Conservation (phyloP, 371 early-diverging fungal genomes). For the Lichtheimia ramosa region DNA sequence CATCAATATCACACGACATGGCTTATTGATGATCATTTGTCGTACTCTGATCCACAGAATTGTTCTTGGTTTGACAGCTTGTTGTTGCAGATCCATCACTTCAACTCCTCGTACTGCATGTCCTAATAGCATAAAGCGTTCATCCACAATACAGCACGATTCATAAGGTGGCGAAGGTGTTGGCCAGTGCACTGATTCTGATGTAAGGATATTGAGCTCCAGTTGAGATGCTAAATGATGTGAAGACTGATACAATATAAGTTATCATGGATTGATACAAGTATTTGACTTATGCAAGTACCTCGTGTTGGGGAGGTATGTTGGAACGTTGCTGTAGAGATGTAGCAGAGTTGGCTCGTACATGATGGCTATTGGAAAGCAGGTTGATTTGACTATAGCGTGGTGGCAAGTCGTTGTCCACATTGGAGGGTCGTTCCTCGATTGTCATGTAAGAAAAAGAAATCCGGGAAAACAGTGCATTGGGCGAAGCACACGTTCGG, state of each 20-base stretch:
- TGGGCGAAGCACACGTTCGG: no score
- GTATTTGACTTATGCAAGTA: neutral
- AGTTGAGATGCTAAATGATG: slow-evolving; percentile 14
- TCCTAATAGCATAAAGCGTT: slow-evolving; percentile 36
- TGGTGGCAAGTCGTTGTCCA: no score
- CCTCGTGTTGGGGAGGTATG: neutral
- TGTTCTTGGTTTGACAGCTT: slow-evolving; percentile 14
- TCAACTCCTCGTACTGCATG: slow-evolving; percentile 26
- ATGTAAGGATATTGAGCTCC: slow-evolving; percentile 22
- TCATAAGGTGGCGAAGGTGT: slow-evolving; percentile 23
- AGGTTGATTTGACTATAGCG: no score
- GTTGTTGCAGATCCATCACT: slow-evolving; percentile 21
- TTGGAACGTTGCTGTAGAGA: neutral
- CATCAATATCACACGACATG: slow-evolving; percentile 35
- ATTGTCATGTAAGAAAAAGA: no score
- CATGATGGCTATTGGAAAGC: neutral
- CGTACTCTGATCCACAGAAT: slow-evolving; percentile 34
- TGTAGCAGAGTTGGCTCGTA: no score
- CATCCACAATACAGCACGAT: slow-evolving; percentile 39
- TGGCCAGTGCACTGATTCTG: slow-evolving; percentile 18
- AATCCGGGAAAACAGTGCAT: no score
- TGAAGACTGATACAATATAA: neutral
- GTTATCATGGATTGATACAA: neutral
- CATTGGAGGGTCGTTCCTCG: no score
- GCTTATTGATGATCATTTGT: slow-evolving; percentile 27